Base-by-base conservation (phyloP, 1,139 yeast species). In the Protomyces arabidopsidicola region DNA sequence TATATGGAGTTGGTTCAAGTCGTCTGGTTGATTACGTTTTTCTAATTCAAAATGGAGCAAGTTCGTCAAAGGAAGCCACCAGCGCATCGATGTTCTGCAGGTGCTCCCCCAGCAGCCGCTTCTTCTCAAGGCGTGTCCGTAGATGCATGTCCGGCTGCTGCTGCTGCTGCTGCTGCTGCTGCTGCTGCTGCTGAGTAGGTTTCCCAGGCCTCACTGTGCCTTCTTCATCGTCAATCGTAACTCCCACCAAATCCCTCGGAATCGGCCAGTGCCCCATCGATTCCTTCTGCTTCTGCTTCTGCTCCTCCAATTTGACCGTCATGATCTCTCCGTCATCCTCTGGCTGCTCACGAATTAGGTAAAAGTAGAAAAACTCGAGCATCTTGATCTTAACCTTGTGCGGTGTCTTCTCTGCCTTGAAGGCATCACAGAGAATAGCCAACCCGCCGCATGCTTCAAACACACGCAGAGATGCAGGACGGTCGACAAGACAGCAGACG, bases 301-400 rank as follows among this genome's bases (percentile, higher is more conserved):
- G 27, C 55, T 34, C 42, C 45, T 14, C 16, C 45, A 38, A 9
- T 8, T 27, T 27, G 31, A 27, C 31, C 31, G 31, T 27, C n/a
- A 10, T n/a, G 52, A 24, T 48, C 53, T 14, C 39, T 10, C 39
- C 57, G 2, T 16, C 20, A 22, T 67, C 65, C 18, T 70, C 74
- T 8, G 50, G 34, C 12, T 55, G 75, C 73, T 88, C 95, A n/a
- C 90, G 91, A 6, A 84, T 79, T 65, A 87, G 74, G 70, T 88
- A 87, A 71, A 87, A 86, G 66, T 87, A 81, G 65, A 87, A 75
- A 72, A 87, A 87, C 74, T 88, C 95, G 58, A 87, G 80, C 35
- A 86, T 81, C 69, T 86, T 84, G 68, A 86, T 82, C 53, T 63
- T 63, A 14, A 83, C 75, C 51, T 76, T 78, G 67, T 82, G 83